A percentile compares a stretch with the other conserved stretches of the same genome.
Conservation (phyloP, 1,139 yeast species). For the Groenewaldozyma auringiensis region DNA sequence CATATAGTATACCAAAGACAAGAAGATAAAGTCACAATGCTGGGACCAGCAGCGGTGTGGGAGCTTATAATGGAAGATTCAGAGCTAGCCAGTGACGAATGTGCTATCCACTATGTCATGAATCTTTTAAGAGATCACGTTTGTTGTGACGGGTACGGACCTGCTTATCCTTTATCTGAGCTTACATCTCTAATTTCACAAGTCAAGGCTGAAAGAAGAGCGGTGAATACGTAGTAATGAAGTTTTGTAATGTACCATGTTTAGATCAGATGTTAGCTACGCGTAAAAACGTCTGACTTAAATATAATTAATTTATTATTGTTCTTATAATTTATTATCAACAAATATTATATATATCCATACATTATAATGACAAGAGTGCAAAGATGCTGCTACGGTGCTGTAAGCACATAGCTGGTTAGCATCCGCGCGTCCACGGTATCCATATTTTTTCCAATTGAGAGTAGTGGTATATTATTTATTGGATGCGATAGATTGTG, state of each 20-base stretch:
- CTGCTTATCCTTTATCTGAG: conserved; percentile 46
- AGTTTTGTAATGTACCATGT: neutral
- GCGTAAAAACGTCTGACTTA: neutral
- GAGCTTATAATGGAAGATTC: conserved; percentile 47
- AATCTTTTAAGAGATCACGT: conserved; percentile 54
- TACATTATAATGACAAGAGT: no score
- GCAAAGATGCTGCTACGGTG: no score
- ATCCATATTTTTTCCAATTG: no score
- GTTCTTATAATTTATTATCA: neutral
- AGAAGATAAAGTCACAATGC: conserved; percentile 36
- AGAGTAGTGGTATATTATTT: no score
- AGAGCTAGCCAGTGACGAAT: conserved; percentile 30
- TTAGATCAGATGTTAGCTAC: neutral
- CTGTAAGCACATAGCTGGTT: no score
- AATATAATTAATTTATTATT: neutral
- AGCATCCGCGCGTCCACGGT: no score
- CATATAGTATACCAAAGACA: conserved; percentile 26
- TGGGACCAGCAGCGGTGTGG: conserved; percentile 79
- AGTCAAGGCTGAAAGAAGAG: neutral
- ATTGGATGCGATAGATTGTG: no score
- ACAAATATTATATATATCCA: neutral
- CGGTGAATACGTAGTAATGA: neutral
- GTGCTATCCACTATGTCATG: conserved; percentile 57
- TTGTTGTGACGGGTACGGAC: conserved; percentile 75
- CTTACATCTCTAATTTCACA: conserved; percentile 13